Percentiles rank a stretch among this genome's conserved stretches.
These are phyloP conservation scores for Rhizoclosmatium globosum DNA, from an alignment of 192 early-diverging fungal genomes.

Conservation along the genomic window DNA sequence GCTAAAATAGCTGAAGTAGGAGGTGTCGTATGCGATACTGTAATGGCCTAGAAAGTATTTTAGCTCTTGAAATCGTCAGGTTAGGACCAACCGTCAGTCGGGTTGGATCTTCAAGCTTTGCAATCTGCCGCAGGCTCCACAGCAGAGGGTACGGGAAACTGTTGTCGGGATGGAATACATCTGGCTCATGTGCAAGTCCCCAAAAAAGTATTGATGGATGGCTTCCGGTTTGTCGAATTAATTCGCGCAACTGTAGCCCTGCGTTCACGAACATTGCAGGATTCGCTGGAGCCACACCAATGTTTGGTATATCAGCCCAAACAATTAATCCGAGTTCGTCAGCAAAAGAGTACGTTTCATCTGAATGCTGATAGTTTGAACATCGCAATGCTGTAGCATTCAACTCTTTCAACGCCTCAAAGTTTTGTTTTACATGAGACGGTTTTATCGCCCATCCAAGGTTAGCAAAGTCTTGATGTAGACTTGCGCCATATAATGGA, in stretches of 20 bases:
- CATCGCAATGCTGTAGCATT: slow-evolving; percentile 29
- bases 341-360: slow-evolving; percentile 23
- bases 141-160: slow-evolving; percentile 14
- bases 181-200: slow-evolving; percentile 13
- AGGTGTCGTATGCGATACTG: slow-evolving; percentile 9
- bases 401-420: slow-evolving; percentile 17
- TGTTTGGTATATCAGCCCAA: slow-evolving; percentile 38
- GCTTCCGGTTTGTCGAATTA: slow-evolving; percentile 19
- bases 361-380: slow-evolving; percentile 30
- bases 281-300: slow-evolving; percentile 8
- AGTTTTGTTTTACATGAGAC: slow-evolving; percentile 9
- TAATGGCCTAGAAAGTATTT: slow-evolving; percentile 5
- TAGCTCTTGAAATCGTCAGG: background rate
- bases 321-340: slow-evolving; percentile 30
- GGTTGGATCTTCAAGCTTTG: slow-evolving; percentile 28
- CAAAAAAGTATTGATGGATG: slow-evolving; percentile 36
- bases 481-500: slow-evolving; percentile 20
- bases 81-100: slow-evolving; percentile 21
- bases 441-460: slow-evolving; percentile 26
- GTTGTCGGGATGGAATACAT: background rate
- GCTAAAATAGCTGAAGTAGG: background rate
- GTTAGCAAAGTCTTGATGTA: slow-evolving; percentile 28
- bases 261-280: slow-evolving; percentile 17
- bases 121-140: slow-evolving; percentile 6
- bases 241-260: slow-evolving; percentile 14